Evolutionary conservation across 495 filamentous ascomycete species (phyloP).

Genomic region (Lasiosphaeriaceae sp.): DNA sequence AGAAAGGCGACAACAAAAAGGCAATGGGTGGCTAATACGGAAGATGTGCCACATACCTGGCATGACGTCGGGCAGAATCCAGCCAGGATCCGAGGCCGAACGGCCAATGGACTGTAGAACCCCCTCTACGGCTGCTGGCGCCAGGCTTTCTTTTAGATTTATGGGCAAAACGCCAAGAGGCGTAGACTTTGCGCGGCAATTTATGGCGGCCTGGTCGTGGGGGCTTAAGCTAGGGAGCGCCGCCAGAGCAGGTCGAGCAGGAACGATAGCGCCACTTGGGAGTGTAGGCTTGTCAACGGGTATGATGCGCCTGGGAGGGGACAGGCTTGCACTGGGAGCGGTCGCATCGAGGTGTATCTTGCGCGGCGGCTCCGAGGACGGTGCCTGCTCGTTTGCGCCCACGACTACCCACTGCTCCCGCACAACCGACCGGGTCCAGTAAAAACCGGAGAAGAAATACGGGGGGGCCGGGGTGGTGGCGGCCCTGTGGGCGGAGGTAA

Average conservation of each 20-base stretch:
- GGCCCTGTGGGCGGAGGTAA: constrained; percentile 3
- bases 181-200: constrained; percentile 14
- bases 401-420: constrained; percentile 35
- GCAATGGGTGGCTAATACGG: background rate
- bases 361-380: constrained; percentile 7
- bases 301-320: constrained; percentile 13
- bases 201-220: constrained; percentile 5
- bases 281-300: constrained; percentile 9
- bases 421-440: constrained; percentile 37
- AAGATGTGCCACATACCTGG: constrained; percentile 17
- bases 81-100: constrained; percentile 23
- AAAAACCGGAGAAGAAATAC: constrained; percentile 24
- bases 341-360: constrained; percentile 15
- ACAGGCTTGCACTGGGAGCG: background rate
- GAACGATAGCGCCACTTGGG: background rate
- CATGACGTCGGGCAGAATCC: constrained; percentile 28
- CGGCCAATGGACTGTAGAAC: constrained; percentile 15
- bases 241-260: background rate
- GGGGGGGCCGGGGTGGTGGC: constrained; percentile 5
- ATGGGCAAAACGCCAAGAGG: constrained; percentile 1
- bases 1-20: background rate
- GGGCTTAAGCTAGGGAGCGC: constrained; percentile 1
- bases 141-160: constrained; percentile 1
- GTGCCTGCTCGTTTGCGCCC: constrained; percentile 31
- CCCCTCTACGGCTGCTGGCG: constrained; percentile 9